Conservation (phyloP, 2,329 filamentous ascomycete species). For the Tolypocladium amazonense region DNA sequence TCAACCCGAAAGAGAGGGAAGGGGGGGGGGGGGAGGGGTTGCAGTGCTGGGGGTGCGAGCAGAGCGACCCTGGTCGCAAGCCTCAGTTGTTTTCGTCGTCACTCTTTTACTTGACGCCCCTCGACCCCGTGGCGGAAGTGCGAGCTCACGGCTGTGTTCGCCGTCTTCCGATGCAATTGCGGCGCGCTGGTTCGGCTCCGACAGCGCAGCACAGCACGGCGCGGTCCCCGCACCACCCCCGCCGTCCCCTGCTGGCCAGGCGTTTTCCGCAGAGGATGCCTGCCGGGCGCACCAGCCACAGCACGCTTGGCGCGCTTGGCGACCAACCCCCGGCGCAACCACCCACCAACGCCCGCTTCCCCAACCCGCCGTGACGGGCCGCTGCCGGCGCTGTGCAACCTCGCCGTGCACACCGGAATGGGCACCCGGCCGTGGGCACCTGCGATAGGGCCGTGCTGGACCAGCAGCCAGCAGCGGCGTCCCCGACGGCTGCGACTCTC, state of each 20-base stretch:
- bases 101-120: too few relatives aligned
- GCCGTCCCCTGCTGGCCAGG: background rate
- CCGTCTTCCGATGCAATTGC: background rate
- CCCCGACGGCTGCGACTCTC: background rate
- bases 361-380: constrained; percentile 4
- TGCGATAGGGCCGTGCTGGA: background rate
- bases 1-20: background rate
- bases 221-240: background rate
- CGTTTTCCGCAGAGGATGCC: background rate
- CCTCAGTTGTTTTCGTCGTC: background rate
- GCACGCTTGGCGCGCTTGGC: background rate
- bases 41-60: background rate
- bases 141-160: background rate
- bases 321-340: background rate
- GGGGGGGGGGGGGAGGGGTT: background rate
- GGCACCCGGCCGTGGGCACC: background rate
- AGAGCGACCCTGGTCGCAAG: background rate
- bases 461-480: background rate
- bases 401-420: background rate
- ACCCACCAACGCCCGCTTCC: background rate
- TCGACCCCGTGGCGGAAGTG: background rate
- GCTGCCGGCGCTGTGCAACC: constrained; percentile 8
- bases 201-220: background rate
- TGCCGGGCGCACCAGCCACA: background rate
- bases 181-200: background rate